Evolutionary conservation across 2,329 filamentous ascomycete genomes (phyloP), one percentile per base, ranked within the genome.

Genomic region (Penicillium vulpinum): DNA sequence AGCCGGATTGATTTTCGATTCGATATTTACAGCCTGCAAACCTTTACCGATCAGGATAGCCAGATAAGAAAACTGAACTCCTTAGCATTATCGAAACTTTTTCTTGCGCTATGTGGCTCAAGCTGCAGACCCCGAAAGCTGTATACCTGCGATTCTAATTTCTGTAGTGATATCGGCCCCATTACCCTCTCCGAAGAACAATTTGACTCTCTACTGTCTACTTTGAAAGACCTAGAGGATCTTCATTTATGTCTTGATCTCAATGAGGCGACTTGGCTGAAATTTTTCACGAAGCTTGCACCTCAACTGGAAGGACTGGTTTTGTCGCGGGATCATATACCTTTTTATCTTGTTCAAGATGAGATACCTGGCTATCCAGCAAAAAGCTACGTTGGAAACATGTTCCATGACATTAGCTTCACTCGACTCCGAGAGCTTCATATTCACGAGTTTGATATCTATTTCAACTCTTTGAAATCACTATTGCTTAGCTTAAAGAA

Each of bases 1-100:
- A 57, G 38, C 45, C 36, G n/a, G 22, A 57, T 50, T 16, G 55
- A 57, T 38, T 57, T 54, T 51, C 49, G 55, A 57, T 57, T 57
- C 55, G 44, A 52, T 43, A 26, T 53, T 39, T 49, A 54, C 6
- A 50, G 44, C 44, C 50, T 57, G 2, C 15, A 24, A 48, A 45
- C 24, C 4, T 13, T 8, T 5, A 52, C 50, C 22, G 6, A 28
- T 1, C 33, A 36, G 41, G 22, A 13, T 41, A 54, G 50, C 13
- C 22, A 31, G 45, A 50, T 57, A 47, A 9, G 45, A 10, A 51
- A 58, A 45, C 44, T 45, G 7, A 58, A 55, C 47, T 55, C 56
- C 36, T 51, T 58, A 6, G 56, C 51, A 26, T 45, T 51, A 46
- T 58, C 56, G 21, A 54, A 46, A 36, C 51, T 58, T 43, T 55